Evolutionary conservation across 768 basidiomycete species (phyloP).

Genomic region (Lactarius indigo): DNA sequence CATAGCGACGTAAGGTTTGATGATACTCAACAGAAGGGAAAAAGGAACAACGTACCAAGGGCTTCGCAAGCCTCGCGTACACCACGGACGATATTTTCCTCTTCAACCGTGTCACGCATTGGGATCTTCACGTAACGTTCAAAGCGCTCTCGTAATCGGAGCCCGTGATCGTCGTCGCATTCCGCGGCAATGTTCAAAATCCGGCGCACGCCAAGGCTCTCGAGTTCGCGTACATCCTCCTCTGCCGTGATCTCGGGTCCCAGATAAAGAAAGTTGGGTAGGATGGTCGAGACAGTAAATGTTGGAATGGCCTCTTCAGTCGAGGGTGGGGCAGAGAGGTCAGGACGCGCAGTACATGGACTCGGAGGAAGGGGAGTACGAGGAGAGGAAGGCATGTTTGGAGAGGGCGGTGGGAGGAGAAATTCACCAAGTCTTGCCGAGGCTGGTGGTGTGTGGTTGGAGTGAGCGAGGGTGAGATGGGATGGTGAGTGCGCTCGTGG

Average conservation of each 20-base stretch:
- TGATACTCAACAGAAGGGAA: slow-evolving; percentile 6
- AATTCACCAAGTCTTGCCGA: slow-evolving; percentile 47
- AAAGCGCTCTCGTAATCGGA: slow-evolving; percentile 64
- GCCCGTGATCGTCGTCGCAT: slow-evolving; percentile 80
- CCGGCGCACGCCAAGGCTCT: slow-evolving; percentile 72
- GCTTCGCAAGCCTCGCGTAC: slow-evolving; percentile 83
- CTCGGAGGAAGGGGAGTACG: slow-evolving; percentile 48
- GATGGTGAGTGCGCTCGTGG: slow-evolving; percentile 49
- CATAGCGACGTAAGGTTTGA: not conserved
- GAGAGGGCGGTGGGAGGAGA: slow-evolving; percentile 33
- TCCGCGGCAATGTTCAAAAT: slow-evolving; percentile 91
- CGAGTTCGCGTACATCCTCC: slow-evolving; percentile 74
- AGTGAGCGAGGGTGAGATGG: slow-evolving; percentile 56
- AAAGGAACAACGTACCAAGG: slow-evolving; percentile 57
- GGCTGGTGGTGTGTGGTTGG: slow-evolving; percentile 54
- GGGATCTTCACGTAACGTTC: slow-evolving; percentile 84
- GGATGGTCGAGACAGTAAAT: slow-evolving; percentile 86
- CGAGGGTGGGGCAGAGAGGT: slow-evolving; percentile 54
- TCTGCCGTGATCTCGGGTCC: slow-evolving; percentile 79
- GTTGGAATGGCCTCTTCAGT: slow-evolving; percentile 57
- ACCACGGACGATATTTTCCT: slow-evolving; percentile 78
- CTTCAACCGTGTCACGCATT: slow-evolving; percentile 95
- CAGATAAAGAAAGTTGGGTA: slow-evolving; percentile 87
- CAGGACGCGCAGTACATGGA: slow-evolving; percentile 63
- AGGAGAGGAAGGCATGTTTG: slow-evolving; percentile 34